Percentiles rank a stretch among this genome's conserved stretches.
Evolutionary conservation across 805 yeast species (phyloP).

Genomic region (Middelhovenomyces tepae): DNA sequence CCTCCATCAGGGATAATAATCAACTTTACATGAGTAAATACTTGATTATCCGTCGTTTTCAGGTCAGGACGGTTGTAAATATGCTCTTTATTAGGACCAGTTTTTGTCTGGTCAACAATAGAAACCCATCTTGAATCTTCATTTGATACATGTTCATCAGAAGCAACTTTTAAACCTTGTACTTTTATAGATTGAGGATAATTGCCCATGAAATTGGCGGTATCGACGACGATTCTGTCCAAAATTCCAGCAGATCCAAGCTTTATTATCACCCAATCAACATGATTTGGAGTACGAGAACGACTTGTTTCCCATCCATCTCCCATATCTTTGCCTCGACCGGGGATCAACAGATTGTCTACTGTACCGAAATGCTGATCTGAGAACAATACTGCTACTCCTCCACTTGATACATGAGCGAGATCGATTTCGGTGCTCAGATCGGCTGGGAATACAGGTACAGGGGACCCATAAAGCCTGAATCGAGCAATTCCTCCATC

Average conservation of each 20-base stretch:
- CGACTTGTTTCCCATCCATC: slow-evolving; percentile 98
- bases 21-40: slow-evolving; percentile 62
- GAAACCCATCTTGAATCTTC: slow-evolving; percentile 47
- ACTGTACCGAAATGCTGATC: slow-evolving; percentile 95
- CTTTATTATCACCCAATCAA: slow-evolving; percentile 83
- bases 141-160: slow-evolving; percentile 31
- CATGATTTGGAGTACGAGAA: slow-evolving; percentile 74
- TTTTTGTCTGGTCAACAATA: slow-evolving; percentile 59
- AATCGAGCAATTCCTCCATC: slow-evolving; percentile 98
- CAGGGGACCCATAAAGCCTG: slow-evolving; percentile 76
- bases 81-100: slow-evolving; percentile 82
- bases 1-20: slow-evolving; percentile 96
- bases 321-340: slow-evolving; percentile 92
- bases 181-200: slow-evolving; percentile 75
- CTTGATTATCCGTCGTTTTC: slow-evolving; percentile 16
- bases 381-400: slow-evolving; percentile 71
- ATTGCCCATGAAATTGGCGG: slow-evolving; percentile 92
- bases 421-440: slow-evolving; percentile 46
- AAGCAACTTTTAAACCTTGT: slow-evolving; percentile 44
- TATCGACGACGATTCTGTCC: slow-evolving; percentile 62
- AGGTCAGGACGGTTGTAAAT: slow-evolving; percentile 29
- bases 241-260: slow-evolving; percentile 60
- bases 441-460: slow-evolving; percentile 55
- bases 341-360: slow-evolving; percentile 82
- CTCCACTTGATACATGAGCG: slow-evolving; percentile 81